Base-by-base conservation (phyloP, 208 protist genomes). In the Leishmania amazonensis region DNA sequence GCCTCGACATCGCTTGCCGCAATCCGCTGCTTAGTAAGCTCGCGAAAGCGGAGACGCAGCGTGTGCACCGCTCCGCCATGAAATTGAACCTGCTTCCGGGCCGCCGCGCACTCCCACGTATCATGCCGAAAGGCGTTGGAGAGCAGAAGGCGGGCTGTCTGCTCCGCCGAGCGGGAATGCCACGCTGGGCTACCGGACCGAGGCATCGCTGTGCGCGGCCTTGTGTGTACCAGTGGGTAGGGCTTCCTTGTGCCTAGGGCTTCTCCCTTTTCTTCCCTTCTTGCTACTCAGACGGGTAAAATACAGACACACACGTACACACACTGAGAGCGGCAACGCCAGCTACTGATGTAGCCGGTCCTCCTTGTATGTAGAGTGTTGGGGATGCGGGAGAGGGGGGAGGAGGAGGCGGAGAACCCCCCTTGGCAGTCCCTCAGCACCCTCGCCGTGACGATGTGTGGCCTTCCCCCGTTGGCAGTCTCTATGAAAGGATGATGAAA, bases 71-170 rank as follows among this genome's bases (percentile, higher is more conserved):
- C 80, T 38, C 85, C 87, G 9, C 88, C 88, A 19, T 84, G 80
- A 2, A 81, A 89, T 71, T 76, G 74, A 21, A 91, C 83, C 75
- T 82, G 80, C 68, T 86, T 83, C 9, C 76, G 77, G 5, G 91
- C 89, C 35, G 88, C 83, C 35, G 72, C 88, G 71, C 84, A 89
- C 78, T 97, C 95, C 89, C 89, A 96, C 35, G 95, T 96, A 79
- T 97, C 95, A 81, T 97, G 90, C 58, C 95, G 89, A 42, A 96
- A 94, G 51, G 93, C 95, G 79, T 90, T 96, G 45, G 93, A 96
- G 19, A 97, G 88, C 24, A 97, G 89, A 54, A 95, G 85, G 7
- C 95, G 92, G 19, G 93, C 92, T 40, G 89, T 93, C 81, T 97
- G 93, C 88, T 96, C 90, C 68, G 95, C 95, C 2, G 92, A 96